phyloP scores from a whole-genome alignment of 176 grass and related monocot species.

The Ensete ventricosum region DNA sequence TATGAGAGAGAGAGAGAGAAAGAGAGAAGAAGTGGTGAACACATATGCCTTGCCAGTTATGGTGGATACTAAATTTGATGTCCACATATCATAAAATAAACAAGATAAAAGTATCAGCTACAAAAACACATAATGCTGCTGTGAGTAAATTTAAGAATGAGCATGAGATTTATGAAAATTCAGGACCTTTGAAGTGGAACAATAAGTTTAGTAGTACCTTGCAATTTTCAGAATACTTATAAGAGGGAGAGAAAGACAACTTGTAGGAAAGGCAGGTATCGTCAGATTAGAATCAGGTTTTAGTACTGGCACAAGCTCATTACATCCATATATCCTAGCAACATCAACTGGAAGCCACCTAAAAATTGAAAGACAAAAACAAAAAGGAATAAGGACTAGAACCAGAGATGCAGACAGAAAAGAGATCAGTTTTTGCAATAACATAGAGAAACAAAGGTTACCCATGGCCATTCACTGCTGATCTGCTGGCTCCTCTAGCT shows the following conservation, averaged over 20 bases:
- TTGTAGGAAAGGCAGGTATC: slow-evolving; percentile 51
- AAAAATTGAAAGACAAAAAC: neutral
- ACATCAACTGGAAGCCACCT: slow-evolving; percentile 84
- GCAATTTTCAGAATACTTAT: slow-evolving; percentile 46
- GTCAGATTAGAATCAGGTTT: slow-evolving; percentile 45
- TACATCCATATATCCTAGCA: slow-evolving; percentile 48
- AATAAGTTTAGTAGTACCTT: slow-evolving; percentile 27
- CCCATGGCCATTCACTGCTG: slow-evolving; percentile 54
- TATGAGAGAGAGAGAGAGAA: no score
- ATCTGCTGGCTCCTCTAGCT: slow-evolving; percentile 57
- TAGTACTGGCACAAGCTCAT: slow-evolving; percentile 65
- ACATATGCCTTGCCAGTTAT: no score
- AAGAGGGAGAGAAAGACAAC: slow-evolving; percentile 58
- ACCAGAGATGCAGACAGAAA: neutral
- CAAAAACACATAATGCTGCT: no score
- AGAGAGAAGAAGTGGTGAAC: no score
- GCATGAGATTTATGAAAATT: no score
- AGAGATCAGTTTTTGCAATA: neutral
- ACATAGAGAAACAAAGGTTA: slow-evolving; percentile 3
- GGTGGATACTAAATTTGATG: no score
- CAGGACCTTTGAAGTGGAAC: neutral
- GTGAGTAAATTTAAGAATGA: no score
- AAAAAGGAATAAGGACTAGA: neutral
- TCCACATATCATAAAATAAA: no score
- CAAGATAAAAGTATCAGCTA: no score